These are phyloP conservation scores for Pythium phragmiticola DNA, from an alignment of 352 stramenopile species.

Conservation along the genomic window DNA sequence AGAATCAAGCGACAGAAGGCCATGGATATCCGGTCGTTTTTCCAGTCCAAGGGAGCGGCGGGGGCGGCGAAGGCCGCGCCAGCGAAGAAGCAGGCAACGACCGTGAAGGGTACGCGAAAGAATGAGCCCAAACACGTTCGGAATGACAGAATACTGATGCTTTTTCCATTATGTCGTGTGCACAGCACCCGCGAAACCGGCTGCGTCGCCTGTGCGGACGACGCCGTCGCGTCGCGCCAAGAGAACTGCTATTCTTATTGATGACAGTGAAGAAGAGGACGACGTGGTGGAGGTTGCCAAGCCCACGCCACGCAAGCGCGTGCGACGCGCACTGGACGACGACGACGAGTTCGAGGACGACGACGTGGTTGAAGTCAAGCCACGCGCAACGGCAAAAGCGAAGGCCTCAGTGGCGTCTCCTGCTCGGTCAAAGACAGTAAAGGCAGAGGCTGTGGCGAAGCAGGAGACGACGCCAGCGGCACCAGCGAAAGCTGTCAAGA, in stretches of 20 bases:
- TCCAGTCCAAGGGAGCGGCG: slow-evolving; percentile 47
- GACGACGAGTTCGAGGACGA: slow-evolving; percentile 35
- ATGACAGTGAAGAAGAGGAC: slow-evolving; percentile 49
- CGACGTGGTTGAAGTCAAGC: slow-evolving; percentile 16
- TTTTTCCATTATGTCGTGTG: not conserved
- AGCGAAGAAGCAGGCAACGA: slow-evolving; percentile 20
- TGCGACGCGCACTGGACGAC: slow-evolving; percentile 31
- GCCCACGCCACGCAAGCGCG: slow-evolving; percentile 31
- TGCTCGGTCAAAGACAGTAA: slow-evolving; percentile 1
- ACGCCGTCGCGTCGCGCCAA: slow-evolving; percentile 38
- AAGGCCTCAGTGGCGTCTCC: not conserved
- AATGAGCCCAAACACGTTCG: not conserved
- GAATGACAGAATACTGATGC: not conserved
- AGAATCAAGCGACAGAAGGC: not conserved
- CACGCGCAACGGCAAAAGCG: slow-evolving; percentile 4
- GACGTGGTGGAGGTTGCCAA: slow-evolving; percentile 29
- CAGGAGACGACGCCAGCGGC: not conserved
- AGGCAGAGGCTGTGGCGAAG: slow-evolving; percentile 1
- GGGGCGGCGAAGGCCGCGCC: slow-evolving; percentile 10
- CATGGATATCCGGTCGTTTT: slow-evolving; percentile 89
- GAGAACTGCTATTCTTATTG: slow-evolving; percentile 50
- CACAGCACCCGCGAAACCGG: slow-evolving; percentile 6
- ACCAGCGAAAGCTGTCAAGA: not conserved
- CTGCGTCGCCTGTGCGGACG: slow-evolving; percentile 22
- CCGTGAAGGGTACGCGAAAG: slow-evolving; percentile 18